phyloP scores from a whole-genome alignment of 2,329 filamentous ascomycete species.

The Alternaria arbusti region DNA sequence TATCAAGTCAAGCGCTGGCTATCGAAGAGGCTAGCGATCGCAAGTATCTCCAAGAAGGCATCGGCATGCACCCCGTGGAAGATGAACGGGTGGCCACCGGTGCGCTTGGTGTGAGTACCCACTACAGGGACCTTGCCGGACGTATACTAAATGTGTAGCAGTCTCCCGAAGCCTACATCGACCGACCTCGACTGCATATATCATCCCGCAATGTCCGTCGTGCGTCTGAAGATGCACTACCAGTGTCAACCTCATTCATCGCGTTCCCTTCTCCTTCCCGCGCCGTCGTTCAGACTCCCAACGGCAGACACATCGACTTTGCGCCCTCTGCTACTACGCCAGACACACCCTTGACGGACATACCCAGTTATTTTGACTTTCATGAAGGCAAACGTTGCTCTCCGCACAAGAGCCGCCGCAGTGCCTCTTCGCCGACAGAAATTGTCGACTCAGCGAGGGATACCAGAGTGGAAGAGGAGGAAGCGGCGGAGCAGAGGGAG shows the following conservation, averaged over 20 bases:
- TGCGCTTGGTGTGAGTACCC: neutral
- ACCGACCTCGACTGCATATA: neutral
- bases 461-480: slow-evolving; percentile 11
- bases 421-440: slow-evolving; percentile 28
- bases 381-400: slow-evolving; percentile 13
- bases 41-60: neutral
- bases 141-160: neutral
- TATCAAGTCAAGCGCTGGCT: neutral
- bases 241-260: neutral
- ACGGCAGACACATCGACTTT: slow-evolving; percentile 12
- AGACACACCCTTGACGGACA: slow-evolving; percentile 26
- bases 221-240: neutral
- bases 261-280: neutral
- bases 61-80: neutral
- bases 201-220: neutral
- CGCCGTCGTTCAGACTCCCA: neutral
- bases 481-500: slow-evolving; percentile 4
- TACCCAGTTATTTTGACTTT: slow-evolving; percentile 26
- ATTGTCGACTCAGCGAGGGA: slow-evolving; percentile 23
- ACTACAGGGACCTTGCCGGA: no score
- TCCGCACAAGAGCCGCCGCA: slow-evolving; percentile 23
- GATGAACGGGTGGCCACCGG: neutral
- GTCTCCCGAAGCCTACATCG: neutral
- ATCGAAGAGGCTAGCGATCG: neutral
- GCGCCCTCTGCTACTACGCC: neutral